Evolutionary conservation across 495 filamentous ascomycete species (phyloP), one percentile per base, ranked within the genome.

Genomic region (Sabuloglossum arenarium): DNA sequence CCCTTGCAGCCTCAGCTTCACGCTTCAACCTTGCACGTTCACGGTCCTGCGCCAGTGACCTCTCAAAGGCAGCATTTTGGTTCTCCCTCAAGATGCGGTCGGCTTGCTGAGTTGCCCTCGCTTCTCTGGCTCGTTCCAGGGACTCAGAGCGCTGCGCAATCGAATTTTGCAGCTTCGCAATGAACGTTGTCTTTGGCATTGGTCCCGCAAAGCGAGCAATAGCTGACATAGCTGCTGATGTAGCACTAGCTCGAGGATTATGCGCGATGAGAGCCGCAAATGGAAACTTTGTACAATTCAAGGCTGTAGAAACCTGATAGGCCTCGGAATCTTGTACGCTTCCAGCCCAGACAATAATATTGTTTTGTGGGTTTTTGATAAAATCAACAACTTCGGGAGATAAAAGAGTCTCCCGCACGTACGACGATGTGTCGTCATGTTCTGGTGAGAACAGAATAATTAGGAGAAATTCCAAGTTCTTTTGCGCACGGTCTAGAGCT

Each of bases 61-160:
- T 75, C 67, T 98, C 90, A 63, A 97, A 98, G 2, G 91, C 91
- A 1, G 78, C 81, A 64, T 95, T 86, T 59, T 97, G 93, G 63
- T 91, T 77, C 54, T 83, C 76, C 4, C 88, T 80, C 24, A 98
- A 67, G 59, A 72, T 84, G 29, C 91, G 76, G 21, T 82, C 78
- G 8, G 84, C 78, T 59, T 88, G 79, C 61, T 93, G 86, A 50
- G 85, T 82, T 23, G 74, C 74, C n/a, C 88, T 73, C 51, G 81
- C 74, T 0, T 78, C 74, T 21, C 87, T 76, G 27, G 84, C 78
- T 24, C 76, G 73, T 34, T 79, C 76, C 0, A 98, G 70, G 24
- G 84, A 76, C 10, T 80, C 78, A 19, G 74, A 73, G 61, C 93
- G 81, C 54, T 82, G 78, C 19, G 76, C 68, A 49, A 90, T 82